Evolutionary conservation across 257 asterid genomes (phyloP).

Genomic region (Rhazya stricta): DNA sequence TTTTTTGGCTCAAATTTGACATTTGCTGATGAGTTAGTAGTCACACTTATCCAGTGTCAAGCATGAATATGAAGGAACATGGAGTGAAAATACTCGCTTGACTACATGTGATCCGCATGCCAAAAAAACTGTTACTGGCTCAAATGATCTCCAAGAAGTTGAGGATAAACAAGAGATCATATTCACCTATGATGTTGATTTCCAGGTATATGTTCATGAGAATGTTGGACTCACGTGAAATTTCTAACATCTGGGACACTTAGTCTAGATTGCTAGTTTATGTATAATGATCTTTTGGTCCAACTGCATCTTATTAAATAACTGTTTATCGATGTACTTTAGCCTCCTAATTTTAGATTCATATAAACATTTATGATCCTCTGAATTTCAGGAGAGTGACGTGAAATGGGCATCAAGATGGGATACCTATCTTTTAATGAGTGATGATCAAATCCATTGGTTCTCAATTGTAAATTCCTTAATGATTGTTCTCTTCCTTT

Average conservation of each 20-base stretch:
- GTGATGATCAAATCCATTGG: constrained; percentile 85
- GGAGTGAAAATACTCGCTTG: constrained; percentile 51
- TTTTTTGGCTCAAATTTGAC: too few species aligned
- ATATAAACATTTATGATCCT: neutral
- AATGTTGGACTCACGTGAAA: neutral
- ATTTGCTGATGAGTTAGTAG: neutral
- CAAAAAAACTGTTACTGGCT: constrained; percentile 47
- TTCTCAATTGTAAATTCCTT: constrained; percentile 69
- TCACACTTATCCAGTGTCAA: constrained; percentile 38
- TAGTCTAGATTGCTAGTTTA: neutral
- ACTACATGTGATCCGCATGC: constrained; percentile 75
- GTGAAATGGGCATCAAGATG: constrained; percentile 88
- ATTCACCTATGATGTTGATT: constrained; percentile 74
- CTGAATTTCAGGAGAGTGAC: constrained; percentile 50
- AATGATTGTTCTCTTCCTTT: constrained; percentile 75
- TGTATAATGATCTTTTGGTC: neutral
- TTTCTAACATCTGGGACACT: neutral
- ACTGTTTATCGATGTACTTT: neutral
- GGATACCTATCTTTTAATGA: constrained; percentile 74
- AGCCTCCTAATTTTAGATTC: neutral
- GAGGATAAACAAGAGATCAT: constrained; percentile 57
- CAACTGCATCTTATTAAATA: neutral
- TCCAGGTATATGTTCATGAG: constrained; percentile 40
- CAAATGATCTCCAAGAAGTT: constrained; percentile 67
- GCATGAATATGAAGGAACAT: constrained; percentile 66